phyloP scores from a whole-genome alignment of 2,329 filamentous ascomycete species.

The Clathrospora elynae region DNA sequence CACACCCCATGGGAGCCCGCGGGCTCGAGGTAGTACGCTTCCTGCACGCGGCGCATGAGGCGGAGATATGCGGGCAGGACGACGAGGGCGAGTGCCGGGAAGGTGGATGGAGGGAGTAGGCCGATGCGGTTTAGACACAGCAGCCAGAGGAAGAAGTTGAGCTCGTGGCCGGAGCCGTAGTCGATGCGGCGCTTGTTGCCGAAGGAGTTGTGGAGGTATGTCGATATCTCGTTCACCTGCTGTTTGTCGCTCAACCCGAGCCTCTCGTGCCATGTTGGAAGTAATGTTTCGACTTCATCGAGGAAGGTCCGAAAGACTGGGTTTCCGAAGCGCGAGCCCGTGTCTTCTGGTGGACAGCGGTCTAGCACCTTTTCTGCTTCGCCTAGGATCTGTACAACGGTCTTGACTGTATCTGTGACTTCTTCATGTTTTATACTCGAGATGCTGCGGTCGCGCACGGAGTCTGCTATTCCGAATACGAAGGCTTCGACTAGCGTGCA shows the following conservation, averaged over 20 bases:
- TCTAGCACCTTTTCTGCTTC: constrained; percentile 70
- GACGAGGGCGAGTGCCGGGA: constrained; percentile 73
- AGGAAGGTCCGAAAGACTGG: constrained; percentile 85
- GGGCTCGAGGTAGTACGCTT: constrained; percentile 94
- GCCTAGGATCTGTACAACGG: constrained; percentile 72
- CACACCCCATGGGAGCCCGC: constrained; percentile 59
- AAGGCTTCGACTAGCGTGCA: constrained; percentile 80
- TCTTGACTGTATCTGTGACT: constrained; percentile 64
- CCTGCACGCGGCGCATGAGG: constrained; percentile 86
- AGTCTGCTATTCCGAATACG: constrained; percentile 83
- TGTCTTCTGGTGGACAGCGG: constrained; percentile 78
- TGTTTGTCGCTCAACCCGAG: constrained; percentile 59
- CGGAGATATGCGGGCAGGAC: constrained; percentile 82
- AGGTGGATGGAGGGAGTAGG: constrained; percentile 67
- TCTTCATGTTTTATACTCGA: constrained; percentile 64
- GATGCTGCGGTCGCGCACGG: constrained; percentile 72
- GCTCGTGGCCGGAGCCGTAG: constrained; percentile 95
- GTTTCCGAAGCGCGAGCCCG: constrained; percentile 93
- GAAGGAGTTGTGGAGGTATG: constrained; percentile 82
- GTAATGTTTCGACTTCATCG: constrained; percentile 60
- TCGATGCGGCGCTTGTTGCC: constrained; percentile 83
- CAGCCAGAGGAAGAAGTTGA: constrained; percentile 96
- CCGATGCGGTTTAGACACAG: constrained; percentile 86
- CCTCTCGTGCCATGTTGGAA: constrained; percentile 66
- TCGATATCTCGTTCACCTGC: constrained; percentile 72